These are phyloP conservation scores for Withania somnifera DNA, from an alignment of 305 asterid genomes.

Conservation along the genomic window DNA sequence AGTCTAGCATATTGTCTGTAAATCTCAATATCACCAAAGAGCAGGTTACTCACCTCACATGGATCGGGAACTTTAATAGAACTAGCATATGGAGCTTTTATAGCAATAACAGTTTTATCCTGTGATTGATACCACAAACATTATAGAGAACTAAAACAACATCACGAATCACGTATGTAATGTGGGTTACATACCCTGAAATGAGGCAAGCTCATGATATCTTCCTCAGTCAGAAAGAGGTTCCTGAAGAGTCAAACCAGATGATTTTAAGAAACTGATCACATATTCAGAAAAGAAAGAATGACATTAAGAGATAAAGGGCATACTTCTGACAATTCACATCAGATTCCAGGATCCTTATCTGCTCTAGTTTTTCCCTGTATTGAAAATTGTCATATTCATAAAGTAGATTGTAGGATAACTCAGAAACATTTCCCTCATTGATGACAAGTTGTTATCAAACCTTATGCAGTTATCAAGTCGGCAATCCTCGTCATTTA, in stretches of 20 bases:
- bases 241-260: slow-evolving; percentile 35
- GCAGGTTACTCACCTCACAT: slow-evolving; percentile 41
- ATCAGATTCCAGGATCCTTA: slow-evolving; percentile 34
- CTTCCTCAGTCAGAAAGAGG: slow-evolving; percentile 58
- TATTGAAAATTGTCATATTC: slow-evolving; percentile 9
- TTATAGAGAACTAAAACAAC: slow-evolving; percentile 4
- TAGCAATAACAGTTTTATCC: slow-evolving; percentile 54
- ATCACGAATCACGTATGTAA: slow-evolving; percentile 4
- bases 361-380: slow-evolving; percentile 58
- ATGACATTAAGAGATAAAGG: slow-evolving; percentile 9
- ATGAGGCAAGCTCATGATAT: slow-evolving; percentile 51
- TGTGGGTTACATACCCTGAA: slow-evolving; percentile 38
- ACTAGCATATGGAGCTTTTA: slow-evolving; percentile 81
- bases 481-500: slow-evolving; percentile 38
- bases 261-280: neutral
- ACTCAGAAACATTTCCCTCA: neutral
- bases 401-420: slow-evolving; percentile 11
- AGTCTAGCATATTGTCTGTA: neutral
- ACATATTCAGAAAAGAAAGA: neutral
- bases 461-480: slow-evolving; percentile 71
- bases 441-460: slow-evolving; percentile 9
- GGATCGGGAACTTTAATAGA: slow-evolving; percentile 74
- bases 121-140: slow-evolving; percentile 18
- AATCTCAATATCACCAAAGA: neutral
- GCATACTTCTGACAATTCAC: slow-evolving; percentile 45